Evolutionary conservation across 345 rosid genomes (phyloP).

Genomic region (Populus davidiana): DNA sequence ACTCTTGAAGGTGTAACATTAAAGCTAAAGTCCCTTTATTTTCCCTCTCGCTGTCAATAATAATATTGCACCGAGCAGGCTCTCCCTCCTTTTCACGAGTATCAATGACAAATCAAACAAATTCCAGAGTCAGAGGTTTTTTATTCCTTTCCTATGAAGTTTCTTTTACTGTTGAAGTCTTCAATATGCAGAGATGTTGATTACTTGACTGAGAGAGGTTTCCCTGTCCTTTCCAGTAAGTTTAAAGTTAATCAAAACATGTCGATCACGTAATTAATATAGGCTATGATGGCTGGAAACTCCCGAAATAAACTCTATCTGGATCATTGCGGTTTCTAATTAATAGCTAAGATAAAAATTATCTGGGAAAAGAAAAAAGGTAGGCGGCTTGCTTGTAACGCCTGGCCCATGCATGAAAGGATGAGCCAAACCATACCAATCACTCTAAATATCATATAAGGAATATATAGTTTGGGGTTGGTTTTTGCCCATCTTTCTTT

Average conservation of each 20-base stretch:
- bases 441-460: slow-evolving; percentile 1
- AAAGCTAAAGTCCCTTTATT: slow-evolving; percentile 13
- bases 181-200: not conserved
- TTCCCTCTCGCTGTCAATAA: slow-evolving; percentile 1
- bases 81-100: not conserved
- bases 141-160: not conserved
- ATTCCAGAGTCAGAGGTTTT: too few species aligned
- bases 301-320: not conserved
- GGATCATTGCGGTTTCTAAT: not conserved
- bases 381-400: not conserved
- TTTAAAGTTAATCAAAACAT: not conserved
- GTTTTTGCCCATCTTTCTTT: too few species aligned
- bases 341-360: not conserved
- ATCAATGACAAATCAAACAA: not conserved
- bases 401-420: not conserved
- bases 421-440: not conserved
- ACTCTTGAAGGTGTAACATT: not conserved
- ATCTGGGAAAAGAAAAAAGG: not conserved
- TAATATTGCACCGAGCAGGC: slow-evolving; percentile 1
- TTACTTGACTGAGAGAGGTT: not conserved
- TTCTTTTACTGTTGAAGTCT: not conserved
- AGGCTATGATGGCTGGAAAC: not conserved
- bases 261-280: not conserved
- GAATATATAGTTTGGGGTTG: too few species aligned
- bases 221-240: not conserved